A percentile compares a stretch with the other conserved stretches of the same genome.
Conservation (phyloP, 1,284 basidiomycete genomes). For the Grifola frondosa region DNA sequence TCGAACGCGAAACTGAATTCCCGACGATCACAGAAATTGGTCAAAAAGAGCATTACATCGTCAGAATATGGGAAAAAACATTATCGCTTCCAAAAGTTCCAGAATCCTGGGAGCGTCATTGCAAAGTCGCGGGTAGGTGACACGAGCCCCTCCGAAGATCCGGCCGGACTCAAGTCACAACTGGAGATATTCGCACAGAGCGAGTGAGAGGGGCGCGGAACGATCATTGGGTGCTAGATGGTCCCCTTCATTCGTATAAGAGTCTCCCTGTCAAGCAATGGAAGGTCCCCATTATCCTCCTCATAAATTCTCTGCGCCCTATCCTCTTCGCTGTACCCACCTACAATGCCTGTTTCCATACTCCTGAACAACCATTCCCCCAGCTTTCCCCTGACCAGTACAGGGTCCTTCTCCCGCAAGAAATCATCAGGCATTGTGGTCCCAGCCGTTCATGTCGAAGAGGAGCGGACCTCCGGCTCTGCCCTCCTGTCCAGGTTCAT, state of each 20-base stretch:
- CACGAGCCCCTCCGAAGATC: slow-evolving; percentile 19
- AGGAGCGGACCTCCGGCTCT: slow-evolving; percentile 6
- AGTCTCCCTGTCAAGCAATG: slow-evolving; percentile 8
- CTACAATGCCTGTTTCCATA: slow-evolving; percentile 16
- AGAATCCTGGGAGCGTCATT: too few relatives aligned
- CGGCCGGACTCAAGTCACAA: slow-evolving; percentile 16
- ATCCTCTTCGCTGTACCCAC: slow-evolving; percentile 13
- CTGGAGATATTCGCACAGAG: slow-evolving; percentile 14
- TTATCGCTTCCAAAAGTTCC: too few relatives aligned
- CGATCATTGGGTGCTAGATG: slow-evolving; percentile 14
- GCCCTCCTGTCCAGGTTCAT: slow-evolving; percentile 29
- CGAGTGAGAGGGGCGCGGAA: slow-evolving; percentile 9
- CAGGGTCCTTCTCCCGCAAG: slow-evolving; percentile 11
- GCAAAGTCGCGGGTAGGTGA: too few relatives aligned
- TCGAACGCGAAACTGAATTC: too few relatives aligned
- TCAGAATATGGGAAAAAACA: too few relatives aligned
- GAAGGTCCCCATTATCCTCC: slow-evolving; percentile 6
- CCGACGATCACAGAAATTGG: too few relatives aligned
- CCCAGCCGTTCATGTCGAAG: slow-evolving; percentile 3
- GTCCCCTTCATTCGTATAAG: slow-evolving; percentile 11
- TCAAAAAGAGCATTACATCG: too few relatives aligned
- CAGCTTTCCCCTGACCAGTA: slow-evolving; percentile 4
- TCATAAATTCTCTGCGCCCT: slow-evolving; percentile 5
- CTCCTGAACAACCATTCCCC: slow-evolving; percentile 11
- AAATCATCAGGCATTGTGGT: slow-evolving; percentile 6